Evolutionary conservation across 495 filamentous ascomycete species (phyloP), one percentile per base, ranked within the genome.

Genomic region (Cladorrhinum samala): DNA sequence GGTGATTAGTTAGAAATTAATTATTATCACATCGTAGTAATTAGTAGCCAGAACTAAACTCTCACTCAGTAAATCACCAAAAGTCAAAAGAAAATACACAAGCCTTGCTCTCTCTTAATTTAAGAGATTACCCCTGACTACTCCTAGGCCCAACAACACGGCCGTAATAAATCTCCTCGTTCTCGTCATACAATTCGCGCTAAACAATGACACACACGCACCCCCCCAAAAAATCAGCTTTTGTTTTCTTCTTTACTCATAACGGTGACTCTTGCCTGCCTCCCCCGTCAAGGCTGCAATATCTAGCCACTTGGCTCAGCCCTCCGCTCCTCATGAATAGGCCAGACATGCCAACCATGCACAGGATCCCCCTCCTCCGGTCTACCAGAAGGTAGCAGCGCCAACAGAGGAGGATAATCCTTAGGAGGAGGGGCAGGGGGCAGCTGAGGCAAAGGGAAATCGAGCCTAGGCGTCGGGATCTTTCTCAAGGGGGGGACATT

Each of bases 141-240:
- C 23, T n/a, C n/a, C n/a, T n/a, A n/a, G n/a, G n/a, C n/a, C n/a
- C n/a, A n/a, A n/a, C n/a, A n/a, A n/a, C n/a, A n/a, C n/a, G n/a
- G n/a, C n/a, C n/a, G n/a, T n/a, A n/a, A n/a, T n/a, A n/a, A n/a
- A 23, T 47, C 5, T 53, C 44, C 1, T 57, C 62, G 9, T 59
- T 52, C 20, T 63, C 60, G 2, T 52, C 60, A 23, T 63, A 65
- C 9, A 61, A 46, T 46, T 63, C 63, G 24, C 57, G 49, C 60
- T 65, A 42, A 27, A 45, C 38, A 40, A 14, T 14, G 7, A 14
- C 21, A 37, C 11, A 23, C 0, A 13, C 11, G 9, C 8, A 41
- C 20, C 39, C n/a, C n/a, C n/a, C n/a, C n/a, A 33, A 33, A 33
- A 33, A 33, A 33, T 33, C 39, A 41, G 39, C 39, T 41, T 40